phyloP scores from a whole-genome alignment of 2,329 filamentous ascomycete genomes.

The Tetracladium maxilliforme region DNA sequence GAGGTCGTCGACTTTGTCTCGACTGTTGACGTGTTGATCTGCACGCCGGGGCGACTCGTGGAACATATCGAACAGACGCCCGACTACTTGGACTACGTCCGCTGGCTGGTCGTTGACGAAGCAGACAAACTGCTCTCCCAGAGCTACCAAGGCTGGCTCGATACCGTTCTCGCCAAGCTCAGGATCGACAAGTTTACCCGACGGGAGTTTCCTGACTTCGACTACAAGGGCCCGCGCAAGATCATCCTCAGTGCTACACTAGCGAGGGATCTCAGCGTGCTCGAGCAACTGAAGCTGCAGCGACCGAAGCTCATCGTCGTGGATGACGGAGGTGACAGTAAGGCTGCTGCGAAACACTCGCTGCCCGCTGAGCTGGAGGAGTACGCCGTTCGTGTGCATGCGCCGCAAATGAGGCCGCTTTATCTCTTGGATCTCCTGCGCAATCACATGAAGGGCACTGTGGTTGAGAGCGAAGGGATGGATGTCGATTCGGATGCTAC shows the following conservation, averaged over 20 bases:
- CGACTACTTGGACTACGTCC: conserved; percentile 68
- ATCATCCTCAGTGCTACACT: conserved; percentile 85
- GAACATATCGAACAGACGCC: conserved; percentile 78
- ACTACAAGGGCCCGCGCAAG: conserved; percentile 51
- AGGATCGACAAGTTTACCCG: no score
- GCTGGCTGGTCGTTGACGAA: conserved; percentile 88
- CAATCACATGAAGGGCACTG: conserved; percentile 9
- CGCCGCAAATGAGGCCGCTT: conserved; percentile 55
- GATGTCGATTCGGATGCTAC: conserved; percentile 18
- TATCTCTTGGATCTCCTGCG: conserved; percentile 68
- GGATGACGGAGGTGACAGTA: conserved; percentile 30
- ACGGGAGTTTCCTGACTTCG: conserved; percentile 37
- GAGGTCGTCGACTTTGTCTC: conserved; percentile 13
- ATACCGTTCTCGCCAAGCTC: conserved; percentile 51
- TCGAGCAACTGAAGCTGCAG: conserved; percentile 57
- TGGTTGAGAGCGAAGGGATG: conserved; percentile 15
- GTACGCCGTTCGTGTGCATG: conserved; percentile 12
- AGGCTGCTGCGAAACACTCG: conserved; percentile 1
- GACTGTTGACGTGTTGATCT: conserved; percentile 69
- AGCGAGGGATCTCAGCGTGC: conserved; percentile 69
- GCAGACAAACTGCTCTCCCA: conserved; percentile 85
- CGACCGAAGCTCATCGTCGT: conserved; percentile 66
- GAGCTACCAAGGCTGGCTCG: conserved; percentile 84
- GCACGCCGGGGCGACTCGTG: conserved; percentile 81
- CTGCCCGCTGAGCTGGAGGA: conserved; percentile 7